Percentiles rank a stretch among this genome's conserved stretches.
phyloP scores from a whole-genome alignment of 495 filamentous ascomycete genomes.

The Bathelium albidoporum region DNA sequence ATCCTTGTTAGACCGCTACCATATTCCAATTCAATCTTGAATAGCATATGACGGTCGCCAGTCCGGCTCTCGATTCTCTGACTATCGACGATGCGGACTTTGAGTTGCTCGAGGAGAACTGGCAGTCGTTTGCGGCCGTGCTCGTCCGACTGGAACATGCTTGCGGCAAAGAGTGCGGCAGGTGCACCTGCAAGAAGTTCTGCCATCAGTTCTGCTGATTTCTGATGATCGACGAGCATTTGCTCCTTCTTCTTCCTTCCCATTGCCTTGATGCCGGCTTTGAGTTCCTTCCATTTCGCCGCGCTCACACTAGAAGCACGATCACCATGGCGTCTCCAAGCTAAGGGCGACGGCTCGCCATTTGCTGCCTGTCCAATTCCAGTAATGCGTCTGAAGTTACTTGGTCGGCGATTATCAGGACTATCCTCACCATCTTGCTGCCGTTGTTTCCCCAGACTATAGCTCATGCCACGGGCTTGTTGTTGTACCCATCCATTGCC shows the following conservation, averaged over 20 bases:
- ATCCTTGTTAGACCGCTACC: conserved; percentile 90
- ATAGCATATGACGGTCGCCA: conserved; percentile 73
- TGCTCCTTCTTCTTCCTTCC: conserved; percentile 69
- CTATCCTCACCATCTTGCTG: conserved; percentile 31
- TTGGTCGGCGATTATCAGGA: conserved; percentile 51
- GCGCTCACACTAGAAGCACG: conserved; percentile 67
- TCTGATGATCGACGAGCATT: conserved; percentile 71
- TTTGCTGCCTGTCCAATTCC: conserved; percentile 53
- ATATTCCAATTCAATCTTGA: conserved; percentile 91
- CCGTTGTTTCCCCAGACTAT: conserved; percentile 33
- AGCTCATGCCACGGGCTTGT: conserved; percentile 46
- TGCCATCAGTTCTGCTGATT: conserved; percentile 92
- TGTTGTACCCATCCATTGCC: conserved; percentile 34
- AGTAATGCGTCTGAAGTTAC: conserved; percentile 65
- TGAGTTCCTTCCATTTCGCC: conserved; percentile 78
- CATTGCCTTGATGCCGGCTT: conserved; percentile 71
- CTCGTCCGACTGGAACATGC: conserved; percentile 95
- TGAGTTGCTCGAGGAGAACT: conserved; percentile 88
- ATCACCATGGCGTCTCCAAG: conserved; percentile 45
- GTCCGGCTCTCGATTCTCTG: conserved; percentile 44
- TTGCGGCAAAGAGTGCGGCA: conserved; percentile 84
- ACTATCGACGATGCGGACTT: conserved; percentile 76
- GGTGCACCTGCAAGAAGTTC: conserved; percentile 87
- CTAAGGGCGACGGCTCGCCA: conserved; percentile 35
- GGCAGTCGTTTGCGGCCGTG: conserved; percentile 91